Conservation (phyloP, 495 filamentous ascomycete genomes). For the Podospora bellae-mahoneyi region DNA sequence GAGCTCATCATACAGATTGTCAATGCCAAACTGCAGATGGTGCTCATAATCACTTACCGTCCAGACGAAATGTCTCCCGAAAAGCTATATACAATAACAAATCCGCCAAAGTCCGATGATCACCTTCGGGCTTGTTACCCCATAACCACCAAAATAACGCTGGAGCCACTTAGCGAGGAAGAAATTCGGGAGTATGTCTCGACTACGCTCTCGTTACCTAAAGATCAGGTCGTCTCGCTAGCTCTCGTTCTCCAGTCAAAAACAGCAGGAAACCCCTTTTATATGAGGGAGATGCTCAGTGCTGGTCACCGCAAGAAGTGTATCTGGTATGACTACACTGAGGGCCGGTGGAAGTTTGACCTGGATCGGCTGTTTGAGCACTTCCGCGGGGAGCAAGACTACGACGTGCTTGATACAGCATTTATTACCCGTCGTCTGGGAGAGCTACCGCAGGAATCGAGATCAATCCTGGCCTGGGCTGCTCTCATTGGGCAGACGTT, state of each 20-base stretch:
- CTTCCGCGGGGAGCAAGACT: conserved; percentile 71
- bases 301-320: conserved; percentile 79
- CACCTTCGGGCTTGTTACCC: conserved; percentile 43
- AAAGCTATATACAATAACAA: conserved; percentile 45
- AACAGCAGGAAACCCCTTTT: conserved; percentile 79
- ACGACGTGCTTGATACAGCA: conserved; percentile 71
- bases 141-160: conserved; percentile 60
- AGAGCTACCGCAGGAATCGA: conserved; percentile 66
- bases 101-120: conserved; percentile 46
- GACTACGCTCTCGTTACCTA: conserved; percentile 61
- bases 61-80: conserved; percentile 51
- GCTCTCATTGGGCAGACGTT: conserved; percentile 75
- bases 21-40: conserved; percentile 66
- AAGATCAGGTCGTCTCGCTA: conserved; percentile 59
- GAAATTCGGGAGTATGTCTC: conserved; percentile 75
- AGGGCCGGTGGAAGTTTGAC: conserved; percentile 76
- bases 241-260: conserved; percentile 78
- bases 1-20: conserved; percentile 76
- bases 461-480: conserved; percentile 83
- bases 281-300: conserved; percentile 86
- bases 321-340: conserved; percentile 83
- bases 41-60: conserved; percentile 67
- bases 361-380: conserved; percentile 78
- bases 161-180: conserved; percentile 67
- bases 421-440: conserved; percentile 74